Base-by-base conservation (phyloP, 148 eudicot species). In the Amaranthus hypochondriacus region DNA sequence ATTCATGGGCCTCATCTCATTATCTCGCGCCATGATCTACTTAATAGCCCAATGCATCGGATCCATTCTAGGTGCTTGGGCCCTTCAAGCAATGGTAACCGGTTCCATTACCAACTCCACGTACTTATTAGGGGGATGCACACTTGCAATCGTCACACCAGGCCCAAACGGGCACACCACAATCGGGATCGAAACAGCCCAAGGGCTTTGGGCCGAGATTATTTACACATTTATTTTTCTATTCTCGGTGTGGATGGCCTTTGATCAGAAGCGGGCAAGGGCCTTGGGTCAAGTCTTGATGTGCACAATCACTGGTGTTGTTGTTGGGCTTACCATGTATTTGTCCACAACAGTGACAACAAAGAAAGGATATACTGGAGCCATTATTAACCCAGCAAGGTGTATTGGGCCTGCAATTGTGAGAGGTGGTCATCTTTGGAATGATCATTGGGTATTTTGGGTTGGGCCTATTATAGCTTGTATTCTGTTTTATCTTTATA, bases 391-490 rank as follows among this genome's bases (percentile, higher is more conserved):
- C 50, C 79, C 82, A 47, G 79, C 82, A 15, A 71, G 78, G 50
- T 80, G 79, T 75, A 58, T 80, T 58, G 82, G 82, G 73, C 82
- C 82, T 6, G 79, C 79, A 0, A 65, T 80, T 66, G 76, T 75
- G 5, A 80, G 78, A 10, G 79, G 82, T 0, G 82, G 76, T 0
- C 82, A 80, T 71, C 79, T 80, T 43, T 71, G 82, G 79, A n/a
- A 67, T 3, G 76, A 60, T 13, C 82, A 75, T 53, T 80, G 82
- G 82, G 76, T 80, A 12, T 80, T 75, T 80, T 75, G 82, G 82
- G 79, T 75, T 75, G 79, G 78, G 69, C 82, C 82, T 15, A 10
- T 71, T 8, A 14, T 75, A 44, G 78, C 82, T 71, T 66, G 76
- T 39, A 7, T 71, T 58, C 62, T 5, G 52, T 80, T 75, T 70